Evolutionary conservation across 768 basidiomycete genomes (phyloP).

Genomic region (Macrolepiota dolichaula): DNA sequence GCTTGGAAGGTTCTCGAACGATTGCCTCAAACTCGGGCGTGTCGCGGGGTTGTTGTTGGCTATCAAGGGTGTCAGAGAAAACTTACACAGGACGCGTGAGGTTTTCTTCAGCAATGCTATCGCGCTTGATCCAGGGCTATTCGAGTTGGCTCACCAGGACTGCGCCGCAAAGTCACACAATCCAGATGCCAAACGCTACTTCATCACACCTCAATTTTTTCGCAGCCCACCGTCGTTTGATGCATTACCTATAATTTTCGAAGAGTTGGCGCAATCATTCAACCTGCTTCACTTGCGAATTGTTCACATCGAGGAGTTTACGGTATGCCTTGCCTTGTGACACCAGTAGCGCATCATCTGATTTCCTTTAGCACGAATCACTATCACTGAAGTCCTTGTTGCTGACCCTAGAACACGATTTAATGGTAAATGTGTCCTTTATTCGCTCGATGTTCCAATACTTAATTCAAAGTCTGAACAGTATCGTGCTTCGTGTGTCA

Average conservation of each 20-base stretch:
- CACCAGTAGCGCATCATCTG: neutral
- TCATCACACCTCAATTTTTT: constrained; percentile 5
- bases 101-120: constrained; percentile 4
- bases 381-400: neutral
- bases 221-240: neutral
- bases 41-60: constrained; percentile 7
- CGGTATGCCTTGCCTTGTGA: neutral
- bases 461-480: neutral
- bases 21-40: constrained; percentile 3
- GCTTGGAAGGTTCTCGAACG: constrained; percentile 1
- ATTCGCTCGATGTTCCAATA: neutral
- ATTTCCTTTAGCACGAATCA: neutral
- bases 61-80: neutral
- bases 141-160: neutral
- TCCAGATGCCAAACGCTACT: neutral
- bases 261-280: neutral
- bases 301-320: constrained; percentile 3
- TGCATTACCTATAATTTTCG: neutral
- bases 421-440: neutral
- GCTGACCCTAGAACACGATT: neutral
- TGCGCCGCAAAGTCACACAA: neutral
- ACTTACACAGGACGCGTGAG: neutral
- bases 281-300: neutral
- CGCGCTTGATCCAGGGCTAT: neutral
- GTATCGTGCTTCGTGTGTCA: constrained; percentile 6